phyloP scores from a whole-genome alignment of 768 basidiomycete species.

The Rhodotorula diobovata region DNA sequence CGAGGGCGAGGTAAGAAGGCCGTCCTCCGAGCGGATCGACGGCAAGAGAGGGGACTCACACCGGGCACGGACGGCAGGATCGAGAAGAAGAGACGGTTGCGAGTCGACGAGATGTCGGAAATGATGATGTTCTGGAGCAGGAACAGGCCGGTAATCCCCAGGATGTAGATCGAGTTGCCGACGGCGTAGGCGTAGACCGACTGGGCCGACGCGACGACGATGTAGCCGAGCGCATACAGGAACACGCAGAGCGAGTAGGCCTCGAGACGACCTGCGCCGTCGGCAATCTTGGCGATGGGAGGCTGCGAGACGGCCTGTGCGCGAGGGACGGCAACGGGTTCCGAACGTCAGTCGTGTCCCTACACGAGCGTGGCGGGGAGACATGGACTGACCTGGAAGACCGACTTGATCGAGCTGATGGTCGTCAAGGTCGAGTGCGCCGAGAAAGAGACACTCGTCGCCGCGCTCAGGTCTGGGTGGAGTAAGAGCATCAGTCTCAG shows the following conservation, averaged over 20 bases:
- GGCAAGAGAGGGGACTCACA: constrained; percentile 9
- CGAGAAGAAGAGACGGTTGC: constrained; percentile 43
- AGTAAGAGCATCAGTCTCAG: no score
- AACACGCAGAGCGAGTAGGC: constrained; percentile 44
- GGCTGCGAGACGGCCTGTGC: constrained; percentile 43
- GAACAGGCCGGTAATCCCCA: constrained; percentile 46
- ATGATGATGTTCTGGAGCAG: constrained; percentile 43
- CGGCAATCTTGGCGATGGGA: constrained; percentile 47
- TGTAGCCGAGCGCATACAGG: constrained; percentile 45
- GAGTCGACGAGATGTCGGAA: constrained; percentile 35
- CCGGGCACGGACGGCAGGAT: constrained; percentile 45
- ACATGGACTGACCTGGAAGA: constrained; percentile 42
- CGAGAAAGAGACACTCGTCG: constrained; percentile 43
- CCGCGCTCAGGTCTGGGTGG: constrained; percentile 42
- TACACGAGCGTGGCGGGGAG: background rate
- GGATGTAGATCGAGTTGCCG: constrained; percentile 44
- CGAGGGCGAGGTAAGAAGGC: no score
- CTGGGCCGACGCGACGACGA: constrained; percentile 43
- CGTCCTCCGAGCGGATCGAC: no score
- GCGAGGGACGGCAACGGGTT: no score
- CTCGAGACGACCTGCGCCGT: constrained; percentile 45
- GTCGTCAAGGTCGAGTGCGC: constrained; percentile 45
- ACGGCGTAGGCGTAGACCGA: constrained; percentile 29
- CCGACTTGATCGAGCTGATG: constrained; percentile 43
- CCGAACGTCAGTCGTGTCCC: no score